A percentile compares a stretch with the other conserved stretches of the same genome.
Conservation (phyloP, 805 yeast species). For the Debaryomyces tyrocola region DNA sequence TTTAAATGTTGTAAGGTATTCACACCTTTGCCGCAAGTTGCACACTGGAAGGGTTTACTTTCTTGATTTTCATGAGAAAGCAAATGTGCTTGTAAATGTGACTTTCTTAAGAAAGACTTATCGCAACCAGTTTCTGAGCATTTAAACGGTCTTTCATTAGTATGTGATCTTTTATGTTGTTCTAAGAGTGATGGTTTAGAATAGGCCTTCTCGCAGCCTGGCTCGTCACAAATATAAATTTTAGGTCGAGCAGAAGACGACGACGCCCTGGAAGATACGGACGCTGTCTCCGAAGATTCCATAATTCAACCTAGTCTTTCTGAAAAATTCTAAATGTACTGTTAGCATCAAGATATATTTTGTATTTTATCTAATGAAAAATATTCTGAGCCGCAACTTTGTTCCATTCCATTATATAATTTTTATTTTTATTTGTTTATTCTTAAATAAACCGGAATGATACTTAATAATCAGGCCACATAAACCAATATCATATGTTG, state of each 20-base stretch:
- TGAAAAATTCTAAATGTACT: too few species aligned
- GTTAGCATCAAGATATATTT: too few species aligned
- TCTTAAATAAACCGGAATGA: too few species aligned
- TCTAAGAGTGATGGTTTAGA: conserved; percentile 78
- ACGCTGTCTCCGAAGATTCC: conserved; percentile 12
- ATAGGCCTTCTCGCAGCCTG: conserved; percentile 74
- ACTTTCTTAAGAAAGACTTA: conserved; percentile 68
- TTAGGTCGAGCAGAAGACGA: conserved; percentile 51
- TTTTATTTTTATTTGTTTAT: too few species aligned
- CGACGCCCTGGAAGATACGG: conserved; percentile 11
- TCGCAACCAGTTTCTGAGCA: conserved; percentile 61
- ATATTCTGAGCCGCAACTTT: too few species aligned
- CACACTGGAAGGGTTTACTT: conserved; percentile 71
- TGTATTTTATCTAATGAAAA: too few species aligned
- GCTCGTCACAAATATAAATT: conserved; percentile 59
- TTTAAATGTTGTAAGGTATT: conserved; percentile 76
- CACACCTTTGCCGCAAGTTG: conserved; percentile 78
- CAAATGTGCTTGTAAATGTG: conserved; percentile 76
- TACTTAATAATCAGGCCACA: too few species aligned
- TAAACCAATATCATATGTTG: too few species aligned
- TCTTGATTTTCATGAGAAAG: conserved; percentile 55
- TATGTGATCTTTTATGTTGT: conserved; percentile 79
- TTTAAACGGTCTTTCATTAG: conserved; percentile 73
- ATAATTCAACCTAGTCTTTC: conserved; percentile 1
- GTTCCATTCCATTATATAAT: too few species aligned